Percentiles rank a stretch among this genome's conserved stretches.
These are phyloP conservation scores for Fusarium albidum DNA, from an alignment of 2,329 filamentous ascomycete species.

Conservation along the genomic window DNA sequence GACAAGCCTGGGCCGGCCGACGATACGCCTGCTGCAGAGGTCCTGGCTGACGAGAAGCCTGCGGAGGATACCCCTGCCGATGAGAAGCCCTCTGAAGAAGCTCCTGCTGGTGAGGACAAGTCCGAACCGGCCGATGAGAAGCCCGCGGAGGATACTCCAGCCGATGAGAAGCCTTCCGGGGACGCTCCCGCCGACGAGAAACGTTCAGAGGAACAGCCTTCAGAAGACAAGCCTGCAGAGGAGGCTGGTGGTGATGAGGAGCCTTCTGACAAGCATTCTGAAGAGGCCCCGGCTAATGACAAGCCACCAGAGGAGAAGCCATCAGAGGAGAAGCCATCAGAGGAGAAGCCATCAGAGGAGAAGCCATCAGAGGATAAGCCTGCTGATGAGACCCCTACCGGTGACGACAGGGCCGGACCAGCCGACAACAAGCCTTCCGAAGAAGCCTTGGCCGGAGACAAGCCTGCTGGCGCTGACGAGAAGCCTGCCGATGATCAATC, in stretches of 20 bases:
- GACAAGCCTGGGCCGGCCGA: not conserved
- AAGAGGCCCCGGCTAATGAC: not conserved
- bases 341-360: not conserved
- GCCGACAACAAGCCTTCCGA: not conserved
- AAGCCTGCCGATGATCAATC: not conserved
- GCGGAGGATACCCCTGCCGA: not conserved
- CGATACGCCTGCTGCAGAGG: not conserved
- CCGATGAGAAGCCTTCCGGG: not conserved
- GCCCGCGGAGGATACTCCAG: not conserved
- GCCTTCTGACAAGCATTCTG: not conserved
- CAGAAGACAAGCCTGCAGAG: not conserved
- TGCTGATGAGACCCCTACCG: not conserved
- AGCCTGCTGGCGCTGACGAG: not conserved
- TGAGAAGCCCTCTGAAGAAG: slow-evolving; percentile 5
- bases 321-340: slow-evolving; percentile 7
- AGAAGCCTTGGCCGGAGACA: not conserved
- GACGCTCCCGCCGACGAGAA: not conserved
- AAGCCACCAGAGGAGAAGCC: not conserved
- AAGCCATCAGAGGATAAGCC: not conserved
- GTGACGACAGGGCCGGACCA: not conserved
- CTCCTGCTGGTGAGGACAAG: not conserved
- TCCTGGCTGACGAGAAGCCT: not conserved
- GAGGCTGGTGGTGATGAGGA: too few relatives aligned
- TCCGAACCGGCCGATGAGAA: slow-evolving; percentile 10
- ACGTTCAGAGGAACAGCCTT: not conserved